Base-by-base conservation (phyloP, 2,329 filamentous ascomycete species). In the Pseudocercospora vitis region DNA sequence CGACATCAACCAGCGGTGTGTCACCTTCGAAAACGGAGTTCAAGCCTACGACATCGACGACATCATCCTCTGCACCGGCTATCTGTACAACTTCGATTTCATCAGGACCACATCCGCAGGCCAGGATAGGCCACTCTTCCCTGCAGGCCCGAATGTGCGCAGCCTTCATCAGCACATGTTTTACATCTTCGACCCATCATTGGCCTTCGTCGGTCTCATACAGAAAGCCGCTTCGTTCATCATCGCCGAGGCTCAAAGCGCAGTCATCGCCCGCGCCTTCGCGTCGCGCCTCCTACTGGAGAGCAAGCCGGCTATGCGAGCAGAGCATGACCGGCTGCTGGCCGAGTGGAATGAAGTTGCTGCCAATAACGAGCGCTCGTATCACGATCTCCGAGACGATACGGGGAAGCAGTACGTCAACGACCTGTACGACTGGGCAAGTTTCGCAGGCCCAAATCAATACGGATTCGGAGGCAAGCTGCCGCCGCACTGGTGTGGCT, bases 1-100 rank as follows among this genome's bases (percentile, higher is more conserved):
- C 28, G 46, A 58, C 12, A 9, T 19, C 32, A 16, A 44, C 7
- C 26, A 18, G 26, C 28, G 42, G 11, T 26, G 39, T 7, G 46
- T 56, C 7, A 35, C 12, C 0, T 56, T 59, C 46, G 11, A 35
- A 9, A 44, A 45, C 18, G 53, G 50, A 8, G 19, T 11, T 2
- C 26, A 7, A 7, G 12, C 42, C 9, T 32, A 11, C 5, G 29
- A 46, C n/a, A 21, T 59, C 26, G 50, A 59, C 35, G 19, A 32
- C 4, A 31, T 59, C 39, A 46, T 59, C 28, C 45, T 29, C 33
- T 59, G 56, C 50, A 59, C 56, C 7, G 53, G 56, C 29, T 59
- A 56, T 42, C 8, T 9, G 5, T 59, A 49, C 53, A 31, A 55
- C 24, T 53, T 50, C 28, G 19, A 53, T 6, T 57, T 59, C 35